These are phyloP conservation scores for Leishmania arabica DNA, from an alignment of 208 protist species.

Conservation along the genomic window DNA sequence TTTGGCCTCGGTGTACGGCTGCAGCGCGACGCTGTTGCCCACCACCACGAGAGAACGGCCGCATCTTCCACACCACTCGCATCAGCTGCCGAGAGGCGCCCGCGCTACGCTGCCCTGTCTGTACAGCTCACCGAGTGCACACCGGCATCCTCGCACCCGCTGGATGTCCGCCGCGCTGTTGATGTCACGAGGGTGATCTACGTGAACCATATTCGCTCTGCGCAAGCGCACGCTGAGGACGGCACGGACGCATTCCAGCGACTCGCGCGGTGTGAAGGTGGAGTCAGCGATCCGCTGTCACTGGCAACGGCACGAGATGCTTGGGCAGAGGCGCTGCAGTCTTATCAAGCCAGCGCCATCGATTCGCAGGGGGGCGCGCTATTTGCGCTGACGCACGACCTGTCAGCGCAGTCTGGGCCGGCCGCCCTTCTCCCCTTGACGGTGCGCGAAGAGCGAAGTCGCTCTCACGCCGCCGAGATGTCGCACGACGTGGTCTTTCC, in stretches of 20 bases:
- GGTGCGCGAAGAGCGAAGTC: slow-evolving; percentile 11
- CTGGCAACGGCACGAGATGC: not conserved
- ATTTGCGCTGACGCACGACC: slow-evolving; percentile 19
- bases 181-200: slow-evolving; percentile 17
- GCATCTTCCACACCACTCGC: not conserved
- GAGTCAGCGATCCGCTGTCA: not conserved
- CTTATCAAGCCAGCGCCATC: slow-evolving; percentile 25
- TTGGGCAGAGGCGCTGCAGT: slow-evolving; percentile 7
- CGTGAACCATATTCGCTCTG: slow-evolving; percentile 14
- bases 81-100: not conserved
- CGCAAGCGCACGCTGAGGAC: slow-evolving; percentile 33
- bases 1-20: slow-evolving; percentile 1
- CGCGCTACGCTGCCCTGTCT: slow-evolving; percentile 1
- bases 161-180: slow-evolving; percentile 24
- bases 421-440: slow-evolving; percentile 9
- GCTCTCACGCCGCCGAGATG: slow-evolving; percentile 9
- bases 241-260: slow-evolving; percentile 33
- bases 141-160: slow-evolving; percentile 17
- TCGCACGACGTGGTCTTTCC: not conserved
- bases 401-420: not conserved
- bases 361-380: slow-evolving; percentile 25
- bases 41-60: not conserved
- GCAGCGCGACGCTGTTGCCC: not conserved
- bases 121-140: slow-evolving; percentile 14
- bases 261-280: not conserved